phyloP scores from a whole-genome alignment of 352 stramenopile species.

The Pythium pyrilobum region DNA sequence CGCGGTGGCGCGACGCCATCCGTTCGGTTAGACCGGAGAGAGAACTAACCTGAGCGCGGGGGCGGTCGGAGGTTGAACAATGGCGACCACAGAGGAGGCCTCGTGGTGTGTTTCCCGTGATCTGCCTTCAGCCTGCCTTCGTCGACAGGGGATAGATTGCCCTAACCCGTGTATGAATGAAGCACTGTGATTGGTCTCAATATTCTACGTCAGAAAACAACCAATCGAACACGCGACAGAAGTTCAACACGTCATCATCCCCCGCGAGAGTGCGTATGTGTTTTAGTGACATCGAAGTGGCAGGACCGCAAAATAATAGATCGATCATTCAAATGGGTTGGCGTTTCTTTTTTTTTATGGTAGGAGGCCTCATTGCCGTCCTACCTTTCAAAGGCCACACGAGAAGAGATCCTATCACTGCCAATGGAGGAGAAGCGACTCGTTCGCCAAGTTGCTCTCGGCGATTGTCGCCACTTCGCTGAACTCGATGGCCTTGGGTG shows the following conservation, averaged over 20 bases:
- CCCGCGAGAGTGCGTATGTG: background rate
- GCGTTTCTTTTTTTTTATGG: no score
- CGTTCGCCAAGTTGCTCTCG: constrained; percentile 68
- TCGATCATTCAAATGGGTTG: no score
- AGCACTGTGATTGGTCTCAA: constrained; percentile 4
- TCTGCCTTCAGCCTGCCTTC: constrained; percentile 18
- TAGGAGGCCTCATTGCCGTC: no score
- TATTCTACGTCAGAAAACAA: background rate
- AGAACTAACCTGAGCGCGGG: constrained; percentile 9
- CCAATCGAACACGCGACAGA: constrained; percentile 6
- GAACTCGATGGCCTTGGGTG: constrained; percentile 42
- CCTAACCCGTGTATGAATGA: constrained; percentile 1
- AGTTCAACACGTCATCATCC: constrained; percentile 17
- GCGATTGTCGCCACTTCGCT: constrained; percentile 49
- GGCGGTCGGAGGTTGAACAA: constrained; percentile 20
- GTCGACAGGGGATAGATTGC: constrained; percentile 7
- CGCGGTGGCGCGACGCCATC: background rate
- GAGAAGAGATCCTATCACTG: constrained; percentile 11
- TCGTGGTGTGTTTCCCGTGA: no score
- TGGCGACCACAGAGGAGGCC: constrained; percentile 2
- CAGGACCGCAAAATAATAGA: no score
- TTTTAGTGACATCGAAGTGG: constrained; percentile 13
- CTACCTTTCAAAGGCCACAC: background rate
- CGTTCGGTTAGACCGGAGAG: background rate
- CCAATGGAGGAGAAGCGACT: constrained; percentile 79